Evolutionary conservation across 192 early-diverging fungal genomes (phyloP).

Genomic region (Thamnidium elegans): DNA sequence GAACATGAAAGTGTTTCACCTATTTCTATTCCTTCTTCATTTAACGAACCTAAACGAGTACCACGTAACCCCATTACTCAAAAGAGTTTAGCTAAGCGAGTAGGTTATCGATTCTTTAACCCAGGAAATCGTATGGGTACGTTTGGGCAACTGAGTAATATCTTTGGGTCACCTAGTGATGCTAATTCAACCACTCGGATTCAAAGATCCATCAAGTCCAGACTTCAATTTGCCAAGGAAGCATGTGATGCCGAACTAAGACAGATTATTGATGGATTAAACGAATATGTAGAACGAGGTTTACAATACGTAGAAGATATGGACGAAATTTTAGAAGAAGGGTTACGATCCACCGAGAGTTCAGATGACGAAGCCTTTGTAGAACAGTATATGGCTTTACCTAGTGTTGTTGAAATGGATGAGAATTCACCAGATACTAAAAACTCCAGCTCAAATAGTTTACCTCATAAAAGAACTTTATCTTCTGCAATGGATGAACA

Average conservation of each 20-base stretch:
- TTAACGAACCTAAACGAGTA: not conserved
- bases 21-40: not conserved
- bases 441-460: not conserved
- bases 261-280: constrained; percentile 64
- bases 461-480: constrained; percentile 11
- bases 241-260: constrained; percentile 62
- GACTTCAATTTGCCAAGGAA: constrained; percentile 41
- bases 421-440: not conserved
- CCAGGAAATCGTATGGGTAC: constrained; percentile 26
- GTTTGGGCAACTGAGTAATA: constrained; percentile 19
- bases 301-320: constrained; percentile 50
- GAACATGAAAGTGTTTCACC: not conserved
- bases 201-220: constrained; percentile 28
- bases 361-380: constrained; percentile 25
- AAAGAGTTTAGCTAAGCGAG: constrained; percentile 10
- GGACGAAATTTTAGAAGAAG: constrained; percentile 32
- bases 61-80: constrained; percentile 13
- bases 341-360: constrained; percentile 20
- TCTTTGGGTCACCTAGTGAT: not conserved
- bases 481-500: not conserved
- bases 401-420: constrained; percentile 3
- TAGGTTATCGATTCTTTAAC: constrained; percentile 29
- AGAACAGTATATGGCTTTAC: not conserved
- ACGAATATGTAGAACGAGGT: constrained; percentile 65
- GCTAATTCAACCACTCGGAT: constrained; percentile 1